Percentiles rank a stretch among this genome's conserved stretches.
phyloP scores from a whole-genome alignment of 2,329 filamentous ascomycete genomes.

The Colletotrichum limetticola region DNA sequence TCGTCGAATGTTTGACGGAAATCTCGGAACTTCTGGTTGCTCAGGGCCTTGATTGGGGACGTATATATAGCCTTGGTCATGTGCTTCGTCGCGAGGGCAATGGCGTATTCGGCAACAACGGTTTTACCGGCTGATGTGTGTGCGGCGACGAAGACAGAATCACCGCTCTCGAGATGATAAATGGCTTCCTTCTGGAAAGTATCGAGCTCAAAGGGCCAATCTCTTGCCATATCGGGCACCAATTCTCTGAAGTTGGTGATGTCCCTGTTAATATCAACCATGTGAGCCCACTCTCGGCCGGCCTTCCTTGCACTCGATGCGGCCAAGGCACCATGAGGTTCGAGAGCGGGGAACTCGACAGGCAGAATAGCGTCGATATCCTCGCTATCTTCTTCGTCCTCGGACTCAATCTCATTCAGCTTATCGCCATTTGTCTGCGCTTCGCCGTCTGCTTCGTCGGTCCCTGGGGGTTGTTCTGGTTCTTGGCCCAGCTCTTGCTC shows the following conservation, averaged over 20 bases:
- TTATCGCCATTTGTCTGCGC: conserved; percentile 39
- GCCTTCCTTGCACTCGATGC: conserved; percentile 77
- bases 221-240: conserved; percentile 94
- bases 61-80: conserved; percentile 99
- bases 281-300: conserved; percentile 94
- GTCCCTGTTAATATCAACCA: conserved; percentile 94
- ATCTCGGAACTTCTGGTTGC: conserved; percentile 98
- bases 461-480: conserved; percentile 47
- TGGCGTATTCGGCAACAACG: conserved; percentile 97
- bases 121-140: conserved; percentile 99
- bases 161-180: conserved; percentile 94
- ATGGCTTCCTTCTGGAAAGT: conserved; percentile 99
- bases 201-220: conserved; percentile 97
- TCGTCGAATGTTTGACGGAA: conserved; percentile 92
- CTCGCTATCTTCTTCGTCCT: conserved; percentile 58
- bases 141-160: conserved; percentile 97
- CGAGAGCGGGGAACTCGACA: conserved; percentile 91
- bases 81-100: conserved; percentile 94
- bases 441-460: conserved; percentile 41
- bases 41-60: conserved; percentile 96
- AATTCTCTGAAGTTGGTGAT: conserved; percentile 95
- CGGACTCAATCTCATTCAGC: conserved; percentile 45
- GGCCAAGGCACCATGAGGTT: conserved; percentile 82
- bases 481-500: conserved; percentile 62
- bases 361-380: conserved; percentile 89